Base-by-base conservation (phyloP, 2,329 filamentous ascomycete species). In the Penicillium sp. region DNA sequence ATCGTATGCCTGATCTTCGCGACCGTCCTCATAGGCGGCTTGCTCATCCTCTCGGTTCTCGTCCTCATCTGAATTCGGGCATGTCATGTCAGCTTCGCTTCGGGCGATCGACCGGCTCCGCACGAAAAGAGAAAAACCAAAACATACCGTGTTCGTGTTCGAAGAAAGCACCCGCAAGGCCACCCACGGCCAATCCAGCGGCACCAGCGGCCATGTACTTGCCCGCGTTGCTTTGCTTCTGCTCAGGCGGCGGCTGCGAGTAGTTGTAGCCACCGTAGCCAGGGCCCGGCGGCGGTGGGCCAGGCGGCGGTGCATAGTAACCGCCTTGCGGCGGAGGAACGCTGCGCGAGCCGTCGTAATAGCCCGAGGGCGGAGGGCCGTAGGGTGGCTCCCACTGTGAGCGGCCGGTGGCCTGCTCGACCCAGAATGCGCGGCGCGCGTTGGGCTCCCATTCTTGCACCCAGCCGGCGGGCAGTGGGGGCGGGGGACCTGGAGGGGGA, bases 331-430 rank as follows among this genome's bases (percentile, higher is more conserved):
- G 49, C 7, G 54, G 53, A 20, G 54, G 51, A 9, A 39, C 43
- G 4, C 57, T 51, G 14, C 61, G 57, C 4, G 54, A 54, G 9
- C 43, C 56, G 33, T 52, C 47, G n/a, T 47, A 39, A 19, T 48
- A 46, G 11, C 54, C 56, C 23, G 33, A 45, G 17, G 28, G 26
- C 10, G 49, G 49, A n/a, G 29, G 20, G 3, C 38, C 39, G 11
- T 47, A 51, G 35, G 81, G 80, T 11, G 73, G 70, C 47, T 83
- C 79, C 81, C 81, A 85, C 61, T 84, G 80, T 0, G 78, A 76
- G 42, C 73, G 75, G 14, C 80, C 79, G 9, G 78, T 78, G 32
- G 76, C 70, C 41, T 78, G 67, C 60, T 85, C 80, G 41, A 80
- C 71, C 56, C 82, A 86, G 66, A 78, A 85, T 69, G 78, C 84